These are phyloP conservation scores for Vachellia pachyceras DNA, from an alignment of 306 rosid species.

Conservation along the genomic window DNA sequence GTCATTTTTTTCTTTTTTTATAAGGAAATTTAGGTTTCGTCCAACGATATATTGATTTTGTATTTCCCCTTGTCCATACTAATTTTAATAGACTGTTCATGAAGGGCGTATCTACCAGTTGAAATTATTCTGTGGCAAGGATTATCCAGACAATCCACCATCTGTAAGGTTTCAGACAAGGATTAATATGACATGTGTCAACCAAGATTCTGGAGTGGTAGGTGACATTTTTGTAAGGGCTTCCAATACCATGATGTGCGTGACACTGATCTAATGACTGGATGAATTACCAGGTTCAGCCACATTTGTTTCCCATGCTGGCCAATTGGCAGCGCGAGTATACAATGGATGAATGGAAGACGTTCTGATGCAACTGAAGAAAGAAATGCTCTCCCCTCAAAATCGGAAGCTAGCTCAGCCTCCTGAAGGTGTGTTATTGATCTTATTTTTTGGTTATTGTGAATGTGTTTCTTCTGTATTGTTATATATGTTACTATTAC, in stretches of 20 bases:
- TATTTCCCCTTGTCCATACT: conserved; percentile 31
- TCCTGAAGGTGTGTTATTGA: conserved; percentile 71
- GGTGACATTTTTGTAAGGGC: conserved; percentile 38
- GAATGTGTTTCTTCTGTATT: conserved; percentile 13
- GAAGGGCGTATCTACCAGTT: conserved; percentile 94
- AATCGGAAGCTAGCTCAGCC: conserved; percentile 94
- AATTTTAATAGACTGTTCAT: conserved; percentile 76
- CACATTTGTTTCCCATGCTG: conserved; percentile 90
- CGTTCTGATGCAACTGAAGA: conserved; percentile 85
- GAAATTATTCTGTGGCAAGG: conserved; percentile 91
- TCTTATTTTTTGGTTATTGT: conserved; percentile 24
- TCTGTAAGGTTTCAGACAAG: conserved; percentile 91
- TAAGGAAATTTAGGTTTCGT: background rate
- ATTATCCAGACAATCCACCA: conserved; percentile 93
- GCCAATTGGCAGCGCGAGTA: conserved; percentile 89
- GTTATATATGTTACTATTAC: conserved; percentile 10
- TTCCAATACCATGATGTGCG: conserved; percentile 14
- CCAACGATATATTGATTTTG: conserved; percentile 17
- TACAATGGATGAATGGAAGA: conserved; percentile 98
- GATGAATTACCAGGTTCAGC: conserved; percentile 76
- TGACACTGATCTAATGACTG: conserved; percentile 46
- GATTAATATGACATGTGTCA: conserved; percentile 92
- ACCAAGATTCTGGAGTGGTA: conserved; percentile 91
- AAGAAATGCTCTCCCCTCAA: conserved; percentile 94
- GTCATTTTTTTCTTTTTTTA: background rate